Base-by-base conservation (phyloP, 1,284 basidiomycete species). In the Leccinum angustisporum region DNA sequence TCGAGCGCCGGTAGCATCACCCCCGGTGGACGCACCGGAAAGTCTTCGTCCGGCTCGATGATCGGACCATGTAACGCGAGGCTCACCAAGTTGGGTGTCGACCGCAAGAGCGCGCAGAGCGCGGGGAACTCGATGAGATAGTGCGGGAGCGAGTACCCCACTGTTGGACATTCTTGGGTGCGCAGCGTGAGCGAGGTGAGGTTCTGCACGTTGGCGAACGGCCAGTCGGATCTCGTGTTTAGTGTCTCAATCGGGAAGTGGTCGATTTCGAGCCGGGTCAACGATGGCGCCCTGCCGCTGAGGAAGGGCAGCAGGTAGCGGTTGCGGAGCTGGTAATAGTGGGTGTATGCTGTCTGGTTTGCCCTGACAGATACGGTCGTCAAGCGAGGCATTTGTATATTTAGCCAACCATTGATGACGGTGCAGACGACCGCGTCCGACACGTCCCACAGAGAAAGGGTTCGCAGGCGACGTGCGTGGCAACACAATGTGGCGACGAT, bases 61-160 rank as follows among this genome's bases (percentile, higher is more conserved):
- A 72, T 46, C 1, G 68, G 67, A 18, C 70, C 68, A 30, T 68
- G 65, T 30, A 72, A 58, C 11, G 68, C 64, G 3, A 68, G 64
- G 4, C 48, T 57, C 0, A 36, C 33, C 48, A 66, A 51, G 16
- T 63, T 59, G 3, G 67, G 61, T 13, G 63, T 62, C 2, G 63
- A 62, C 30, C 55, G 56, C 36, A 69, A 61, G 2, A 68, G 57
- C 13, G 54, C 56, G 7, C 63, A 60, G 16, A 70, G 52, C 9
- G 60, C 59, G 11, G 60, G 55, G 36, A 70, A 64, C 34, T 61
- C 61, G 46, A 70, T 56, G 4, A 68, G 59, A 56, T 69, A 71
- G 6, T 58, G 51, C 51, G 60, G 66, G 46, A 63, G 63, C 38
- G 21, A 52, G 58, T 58, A 56, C 14, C 52, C 61, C 0, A 21